Evolutionary conservation across 208 protist genomes (phyloP), one percentile per base, ranked within the genome.

Genomic region (Wallacemonas sp.): DNA sequence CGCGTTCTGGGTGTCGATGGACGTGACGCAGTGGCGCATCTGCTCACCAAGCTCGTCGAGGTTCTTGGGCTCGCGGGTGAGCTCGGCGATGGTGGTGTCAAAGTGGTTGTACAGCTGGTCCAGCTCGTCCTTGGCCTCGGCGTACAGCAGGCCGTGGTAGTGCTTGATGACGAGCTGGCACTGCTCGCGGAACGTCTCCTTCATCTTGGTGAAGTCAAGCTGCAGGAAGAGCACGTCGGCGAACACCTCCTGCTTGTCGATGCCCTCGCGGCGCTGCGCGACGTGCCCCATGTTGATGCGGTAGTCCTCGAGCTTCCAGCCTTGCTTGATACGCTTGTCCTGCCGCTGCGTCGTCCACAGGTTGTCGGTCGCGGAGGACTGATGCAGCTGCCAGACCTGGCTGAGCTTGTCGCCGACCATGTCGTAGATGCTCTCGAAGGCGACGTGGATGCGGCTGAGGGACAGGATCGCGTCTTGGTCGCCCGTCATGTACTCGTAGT

Each of bases 201-300:
- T 99, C 81, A 99, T 97, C 60, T 89, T 91, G 32, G 86, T 87
- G 81, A 95, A 98, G 80, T 99, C 98, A 5, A 99, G 76, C 68
- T 96, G 85, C 38, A 99, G 57, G 80, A 99, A 99, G 43, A 93
- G 70, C 17, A 99, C 94, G 66, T 96, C 90, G 24, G 85, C 82
- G 49, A 93, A 98, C 19, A 96, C 90, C 72, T 99, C 97, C 70
- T 98, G 94, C 68, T 97, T 97, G 70, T 98, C 89, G 56, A 99
- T 98, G 26, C 94, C 90, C 26, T 95, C 85, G 34, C 96, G 81
- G 52, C 92, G 83, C 68, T 98, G 92, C 33, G 86, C 84, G 49
- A 99, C 98, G 72, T 97, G 85, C 47, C 96, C 83, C 85, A 99
- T 99, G 76, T 96, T 93, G 69, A 93, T 92, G 33, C 85, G 78